Evolutionary conservation across 2,329 filamentous ascomycete genomes (phyloP), one percentile per base, ranked within the genome.

Genomic region (Capronia americana): DNA sequence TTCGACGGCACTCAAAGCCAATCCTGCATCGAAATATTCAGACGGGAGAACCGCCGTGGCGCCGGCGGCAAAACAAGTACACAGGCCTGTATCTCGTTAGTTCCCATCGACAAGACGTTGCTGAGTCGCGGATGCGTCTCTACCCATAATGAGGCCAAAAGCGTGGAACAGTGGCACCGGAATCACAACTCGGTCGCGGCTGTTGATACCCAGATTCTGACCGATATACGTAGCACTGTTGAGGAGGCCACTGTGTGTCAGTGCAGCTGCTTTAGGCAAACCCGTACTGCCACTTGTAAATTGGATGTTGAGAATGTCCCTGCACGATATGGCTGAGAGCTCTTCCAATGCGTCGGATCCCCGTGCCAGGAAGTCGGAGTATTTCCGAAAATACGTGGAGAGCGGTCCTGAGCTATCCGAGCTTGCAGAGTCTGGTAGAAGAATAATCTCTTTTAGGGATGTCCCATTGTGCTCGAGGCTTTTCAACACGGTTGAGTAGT

Each of bases 101-200:
- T 28, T 28, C 26, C 26, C 26, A 2, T 28, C 2, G 26, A 28
- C 26, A 2, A 28, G 5, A 28, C 26, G 26, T 28, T 28, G 26
- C 26, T 2, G 38, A 44, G 3, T 44, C 38, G 23, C 12, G 26
- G 11, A 20, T 10, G 11, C 14, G 12, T 14, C 28, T 93, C 26
- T 96, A 0, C 91, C 92, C 0, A 92, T 94, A 0, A 94, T 93
- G 91, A 97, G 95, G 79, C 94, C 94, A 77, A 98, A 97, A 80
- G 94, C 97, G 81, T 83, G 80, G 57, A 82, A 82, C 1, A 82
- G 72, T 12, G 80, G 87, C 4, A 86, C 86, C 10, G 87, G 86
- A 70, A 86, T 88, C 74, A 84, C 86, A n/a, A 88, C 88, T 5
- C 89, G 84, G 77, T 98, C 94, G 0, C 81, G 71, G 0, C 88